Percentiles rank a stretch among this genome's conserved stretches.
These are phyloP conservation scores for Mallotus japonicus DNA, from an alignment of 441 rosid species.

Conservation along the genomic window DNA sequence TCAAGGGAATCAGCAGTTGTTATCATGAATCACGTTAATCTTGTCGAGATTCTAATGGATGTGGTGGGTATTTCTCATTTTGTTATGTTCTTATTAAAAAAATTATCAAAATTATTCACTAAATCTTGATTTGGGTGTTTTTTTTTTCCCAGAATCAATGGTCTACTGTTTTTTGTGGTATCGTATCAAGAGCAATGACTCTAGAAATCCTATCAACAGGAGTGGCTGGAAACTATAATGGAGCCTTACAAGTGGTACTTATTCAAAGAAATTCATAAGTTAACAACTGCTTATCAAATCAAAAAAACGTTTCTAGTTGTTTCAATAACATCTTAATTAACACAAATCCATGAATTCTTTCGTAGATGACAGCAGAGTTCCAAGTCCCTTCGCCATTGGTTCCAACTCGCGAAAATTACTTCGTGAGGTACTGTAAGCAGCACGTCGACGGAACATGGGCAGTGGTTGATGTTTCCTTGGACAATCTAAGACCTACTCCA, in stretches of 20 bases:
- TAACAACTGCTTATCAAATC: too few species aligned
- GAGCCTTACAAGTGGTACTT: constrained; percentile 96
- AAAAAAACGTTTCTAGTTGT: too few species aligned
- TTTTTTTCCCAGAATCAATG: constrained; percentile 59
- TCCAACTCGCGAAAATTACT: constrained; percentile 80
- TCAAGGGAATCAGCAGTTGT: constrained; percentile 82
- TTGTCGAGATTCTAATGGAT: constrained; percentile 99
- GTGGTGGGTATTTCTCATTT: constrained; percentile 44
- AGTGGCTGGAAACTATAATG: constrained; percentile 95
- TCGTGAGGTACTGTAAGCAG: constrained; percentile 86
- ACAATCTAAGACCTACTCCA: constrained; percentile 53
- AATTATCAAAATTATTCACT: too few species aligned
- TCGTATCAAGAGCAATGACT: constrained; percentile 86
- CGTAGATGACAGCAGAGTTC: constrained; percentile 89
- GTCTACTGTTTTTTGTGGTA: constrained; percentile 81
- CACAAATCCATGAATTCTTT: background rate
- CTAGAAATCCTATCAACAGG: constrained; percentile 91
- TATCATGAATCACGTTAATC: constrained; percentile 81
- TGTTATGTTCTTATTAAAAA: too few species aligned
- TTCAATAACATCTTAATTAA: background rate
- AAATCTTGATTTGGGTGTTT: background rate
- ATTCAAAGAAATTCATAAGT: background rate
- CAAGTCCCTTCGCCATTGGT: constrained; percentile 93
- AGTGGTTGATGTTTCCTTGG: constrained; percentile 91
- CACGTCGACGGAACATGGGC: constrained; percentile 90